A percentile compares a stretch with the other conserved stretches of the same genome.
Evolutionary conservation across 2,329 filamentous ascomycete species (phyloP).

Genomic region (Periconia sp.): DNA sequence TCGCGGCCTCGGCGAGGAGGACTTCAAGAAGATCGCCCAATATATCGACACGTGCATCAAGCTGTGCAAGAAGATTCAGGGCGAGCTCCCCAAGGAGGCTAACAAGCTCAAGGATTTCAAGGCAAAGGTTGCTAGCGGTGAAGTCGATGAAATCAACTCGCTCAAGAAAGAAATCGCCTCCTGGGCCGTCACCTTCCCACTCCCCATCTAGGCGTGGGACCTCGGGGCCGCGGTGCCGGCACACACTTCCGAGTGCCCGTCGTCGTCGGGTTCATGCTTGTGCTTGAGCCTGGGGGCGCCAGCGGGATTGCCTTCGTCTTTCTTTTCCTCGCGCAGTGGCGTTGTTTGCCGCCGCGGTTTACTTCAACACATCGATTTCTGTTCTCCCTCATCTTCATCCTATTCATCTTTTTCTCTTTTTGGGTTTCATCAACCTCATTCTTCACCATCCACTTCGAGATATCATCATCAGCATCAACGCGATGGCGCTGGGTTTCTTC

Average conservation of each 20-base stretch:
- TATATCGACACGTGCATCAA: conserved; percentile 92
- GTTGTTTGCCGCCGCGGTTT: neutral
- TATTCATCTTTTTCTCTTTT: neutral
- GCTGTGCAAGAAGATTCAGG: conserved; percentile 87
- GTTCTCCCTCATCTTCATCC: neutral
- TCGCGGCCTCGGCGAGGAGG: conserved; percentile 83
- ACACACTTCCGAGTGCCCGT: neutral
- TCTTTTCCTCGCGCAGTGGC: neutral
- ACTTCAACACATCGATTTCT: neutral
- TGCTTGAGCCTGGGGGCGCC: neutral
- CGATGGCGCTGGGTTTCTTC: neutral
- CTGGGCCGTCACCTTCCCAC: conserved; percentile 89
- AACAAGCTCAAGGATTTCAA: conserved; percentile 99
- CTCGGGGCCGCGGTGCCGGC: neutral
- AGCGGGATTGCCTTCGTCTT: neutral
- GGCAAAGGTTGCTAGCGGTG: conserved; percentile 78
- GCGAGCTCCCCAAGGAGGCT: conserved; percentile 84
- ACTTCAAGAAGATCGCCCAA: conserved; percentile 76
- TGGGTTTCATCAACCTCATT: neutral
- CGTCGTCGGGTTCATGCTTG: neutral
- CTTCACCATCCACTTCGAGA: neutral
- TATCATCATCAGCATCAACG: neutral
- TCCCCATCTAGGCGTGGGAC: conserved; percentile 64
- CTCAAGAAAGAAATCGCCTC: conserved; percentile 85
- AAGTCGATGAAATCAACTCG: conserved; percentile 77